Evolutionary conservation across 176 grass and related monocot genomes (phyloP), one percentile per base, ranked within the genome.

Genomic region (Aegilops sharonensis): DNA sequence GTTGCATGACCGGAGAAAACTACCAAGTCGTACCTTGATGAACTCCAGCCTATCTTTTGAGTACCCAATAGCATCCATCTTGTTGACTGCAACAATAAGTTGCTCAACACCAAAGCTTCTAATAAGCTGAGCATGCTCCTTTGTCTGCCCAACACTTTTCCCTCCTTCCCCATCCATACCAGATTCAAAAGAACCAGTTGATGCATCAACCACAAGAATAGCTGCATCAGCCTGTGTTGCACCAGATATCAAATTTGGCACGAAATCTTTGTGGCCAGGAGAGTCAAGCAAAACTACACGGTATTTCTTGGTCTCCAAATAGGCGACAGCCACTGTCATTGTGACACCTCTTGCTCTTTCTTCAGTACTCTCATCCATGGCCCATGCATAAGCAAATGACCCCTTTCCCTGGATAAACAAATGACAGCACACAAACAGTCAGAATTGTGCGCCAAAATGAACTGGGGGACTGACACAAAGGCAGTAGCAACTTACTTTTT

Each of bases 211-310:
- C 61, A 98, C 93, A 79, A 98, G 96, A 92, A 98, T 84, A 70
- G 93, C 92, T 72, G 92, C 96, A 94, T 98, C 96, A 82, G 96
- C 96, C 86, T 98, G 96, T 36, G 91, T 92, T 59, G 96, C 96
- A 86, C 96, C 96, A 80, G 96, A 98, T 79, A 98, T 98, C 93
- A 98, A 91, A 92, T 95, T 98, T 35, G 96, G 96, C 70, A 98
- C 93, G 68, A 98, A 98, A 89, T 98, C 96, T 88, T 91, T 98
- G 88, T 98, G 96, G 20, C 96, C 96, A 54, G 96, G 96, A 9
- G 96, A 98, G 64, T 98, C 93, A 6, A 98, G 93, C 81, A 98
- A 77, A 86, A 98, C 93, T 39, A 98, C 86, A 86, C 88, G 93
- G 69, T 94, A 94, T 71, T 90, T 98, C 24, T 92, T 95, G 2